These are phyloP conservation scores for Blastobotrys attinorum DNA, from an alignment of 805 yeast genomes.

Conservation along the genomic window DNA sequence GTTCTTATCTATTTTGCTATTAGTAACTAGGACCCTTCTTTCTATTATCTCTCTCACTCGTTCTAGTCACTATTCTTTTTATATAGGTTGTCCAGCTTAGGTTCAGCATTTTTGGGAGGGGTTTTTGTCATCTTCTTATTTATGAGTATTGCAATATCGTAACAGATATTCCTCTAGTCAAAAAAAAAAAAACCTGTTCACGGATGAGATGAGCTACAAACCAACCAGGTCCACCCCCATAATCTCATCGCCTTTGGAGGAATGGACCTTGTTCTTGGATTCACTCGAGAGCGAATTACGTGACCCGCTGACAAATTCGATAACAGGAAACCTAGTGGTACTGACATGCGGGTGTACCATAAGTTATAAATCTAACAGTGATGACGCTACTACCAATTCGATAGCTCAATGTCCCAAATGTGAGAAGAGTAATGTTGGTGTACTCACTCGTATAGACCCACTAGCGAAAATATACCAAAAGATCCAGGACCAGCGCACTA, in stretches of 20 bases:
- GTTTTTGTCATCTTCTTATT: too few relatives aligned
- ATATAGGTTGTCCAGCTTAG: too few relatives aligned
- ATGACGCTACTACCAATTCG: not conserved
- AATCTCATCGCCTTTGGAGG: constrained; percentile 3
- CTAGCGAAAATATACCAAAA: constrained; percentile 1
- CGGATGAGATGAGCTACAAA: too few relatives aligned
- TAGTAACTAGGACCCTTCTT: too few relatives aligned
- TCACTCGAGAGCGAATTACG: constrained; percentile 11
- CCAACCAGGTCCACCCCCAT: not conserved
- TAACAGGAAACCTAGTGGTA: constrained; percentile 7
- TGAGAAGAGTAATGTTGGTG: not conserved
- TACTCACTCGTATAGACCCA: not conserved
- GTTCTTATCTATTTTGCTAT: too few relatives aligned
- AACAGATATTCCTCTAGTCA: too few relatives aligned
- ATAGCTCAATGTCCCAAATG: constrained; percentile 1
- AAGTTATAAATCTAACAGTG: constrained; percentile 11
- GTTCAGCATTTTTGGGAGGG: too few relatives aligned
- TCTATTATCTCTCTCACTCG: too few relatives aligned
- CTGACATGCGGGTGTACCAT: constrained; percentile 17
- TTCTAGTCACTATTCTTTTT: too few relatives aligned
- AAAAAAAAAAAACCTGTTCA: too few relatives aligned
- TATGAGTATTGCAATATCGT: too few relatives aligned
- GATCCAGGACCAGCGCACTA: constrained; percentile 1
- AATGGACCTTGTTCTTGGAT: constrained; percentile 14
- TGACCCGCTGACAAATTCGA: not conserved